Evolutionary conservation across 2,329 filamentous ascomycete species (phyloP).

Genomic region (Xylariaceae sp.): DNA sequence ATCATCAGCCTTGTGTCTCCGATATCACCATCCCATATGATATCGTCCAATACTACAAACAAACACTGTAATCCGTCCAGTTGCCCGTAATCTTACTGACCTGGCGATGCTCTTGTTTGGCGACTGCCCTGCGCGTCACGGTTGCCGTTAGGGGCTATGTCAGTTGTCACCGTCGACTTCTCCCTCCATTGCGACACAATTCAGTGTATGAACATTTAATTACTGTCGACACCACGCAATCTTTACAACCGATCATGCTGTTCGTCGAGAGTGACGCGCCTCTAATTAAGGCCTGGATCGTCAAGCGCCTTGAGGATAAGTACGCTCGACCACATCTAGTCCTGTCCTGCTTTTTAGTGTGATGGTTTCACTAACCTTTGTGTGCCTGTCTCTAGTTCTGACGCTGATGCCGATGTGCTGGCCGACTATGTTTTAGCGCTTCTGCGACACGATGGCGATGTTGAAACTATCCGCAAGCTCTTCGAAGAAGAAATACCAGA

Average conservation of each 20-base stretch:
- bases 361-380: slow-evolving; percentile 17
- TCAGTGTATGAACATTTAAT: slow-evolving; percentile 1
- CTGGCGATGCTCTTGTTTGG: neutral
- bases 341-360: neutral
- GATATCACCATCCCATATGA: too few species aligned
- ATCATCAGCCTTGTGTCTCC: slow-evolving; percentile 8
- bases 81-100: too few species aligned
- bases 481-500: slow-evolving; percentile 76
- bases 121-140: neutral
- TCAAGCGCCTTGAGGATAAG: slow-evolving; percentile 78
- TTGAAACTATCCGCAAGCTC: slow-evolving; percentile 67
- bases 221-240: neutral
- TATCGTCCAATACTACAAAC: too few species aligned
- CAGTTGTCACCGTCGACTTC: neutral
- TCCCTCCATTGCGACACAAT: neutral
- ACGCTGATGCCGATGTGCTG: slow-evolving; percentile 80
- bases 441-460: slow-evolving; percentile 70
- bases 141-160: neutral
- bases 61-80: too few species aligned
- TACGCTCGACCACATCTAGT: slow-evolving; percentile 47
- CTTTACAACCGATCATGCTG: slow-evolving; percentile 55
- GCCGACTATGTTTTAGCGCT: slow-evolving; percentile 85
- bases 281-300: slow-evolving; percentile 76
- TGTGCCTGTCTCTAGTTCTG: slow-evolving; percentile 61
- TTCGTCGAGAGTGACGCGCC: slow-evolving; percentile 67